These are phyloP conservation scores for Mimosa pudica DNA, from an alignment of 306 rosid genomes.

Conservation along the genomic window DNA sequence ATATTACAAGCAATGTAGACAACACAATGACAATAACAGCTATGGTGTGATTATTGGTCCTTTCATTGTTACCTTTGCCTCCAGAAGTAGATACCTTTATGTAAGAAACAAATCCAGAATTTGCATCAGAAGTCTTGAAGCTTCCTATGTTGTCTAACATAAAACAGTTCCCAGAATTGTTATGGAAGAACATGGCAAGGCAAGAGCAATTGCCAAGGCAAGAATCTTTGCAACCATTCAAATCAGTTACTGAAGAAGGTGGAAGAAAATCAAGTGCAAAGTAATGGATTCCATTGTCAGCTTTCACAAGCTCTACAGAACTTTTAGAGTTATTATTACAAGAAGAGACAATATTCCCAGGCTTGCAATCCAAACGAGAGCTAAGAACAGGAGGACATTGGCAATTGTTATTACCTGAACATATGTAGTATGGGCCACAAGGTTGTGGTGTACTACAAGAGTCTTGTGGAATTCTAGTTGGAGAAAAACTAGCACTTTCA, in stretches of 20 bases:
- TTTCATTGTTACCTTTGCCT: conserved; percentile 30
- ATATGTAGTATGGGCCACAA: conserved; percentile 59
- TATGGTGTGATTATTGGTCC: conserved; percentile 29
- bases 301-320: conserved; percentile 44
- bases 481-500: conserved; percentile 33
- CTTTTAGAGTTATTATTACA: conserved; percentile 38
- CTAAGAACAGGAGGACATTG: conserved; percentile 71
- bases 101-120: conserved; percentile 36
- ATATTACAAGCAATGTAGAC: conserved; percentile 30
- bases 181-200: conserved; percentile 65
- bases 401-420: conserved; percentile 51
- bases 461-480: conserved; percentile 50
- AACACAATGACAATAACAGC: conserved; percentile 35
- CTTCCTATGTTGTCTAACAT: conserved; percentile 44
- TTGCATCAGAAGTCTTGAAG: conserved; percentile 20
- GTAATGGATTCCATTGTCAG: conserved; percentile 49
- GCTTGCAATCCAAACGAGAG: conserved; percentile 49
- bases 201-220: conserved; percentile 65
- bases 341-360: conserved; percentile 49
- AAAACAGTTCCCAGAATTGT: conserved; percentile 56
- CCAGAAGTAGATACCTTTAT: conserved; percentile 32
- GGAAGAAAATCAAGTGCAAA: conserved; percentile 60
- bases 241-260: conserved; percentile 51
- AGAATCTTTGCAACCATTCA: conserved; percentile 55
- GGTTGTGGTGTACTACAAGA: conserved; percentile 63